Conservation (phyloP, 225 moss, liverwort and hornwort genomes). For the Asterella californica region DNA sequence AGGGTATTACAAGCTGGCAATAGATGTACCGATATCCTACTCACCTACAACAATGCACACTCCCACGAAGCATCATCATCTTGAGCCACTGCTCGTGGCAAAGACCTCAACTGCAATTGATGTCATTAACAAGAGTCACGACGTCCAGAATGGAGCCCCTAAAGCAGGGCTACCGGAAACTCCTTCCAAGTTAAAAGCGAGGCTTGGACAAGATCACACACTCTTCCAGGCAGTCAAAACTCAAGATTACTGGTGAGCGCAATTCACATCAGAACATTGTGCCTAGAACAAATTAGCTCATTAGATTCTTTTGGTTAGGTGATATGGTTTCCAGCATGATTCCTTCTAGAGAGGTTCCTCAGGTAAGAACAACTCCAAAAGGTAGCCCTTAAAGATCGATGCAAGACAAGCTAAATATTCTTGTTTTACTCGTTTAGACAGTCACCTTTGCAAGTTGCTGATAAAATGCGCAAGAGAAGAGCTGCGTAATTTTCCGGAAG, state of each 20-base stretch:
- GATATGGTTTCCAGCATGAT: too few species aligned
- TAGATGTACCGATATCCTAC: conserved; percentile 47
- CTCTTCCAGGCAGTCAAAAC: conserved; percentile 80
- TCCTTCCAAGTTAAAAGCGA: conserved; percentile 52
- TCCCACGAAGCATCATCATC: conserved; percentile 52
- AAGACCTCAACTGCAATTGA: conserved; percentile 65
- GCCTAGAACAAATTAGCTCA: not conserved
- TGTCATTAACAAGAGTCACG: conserved; percentile 52
- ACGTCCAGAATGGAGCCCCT: conserved; percentile 50
- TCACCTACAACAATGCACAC: conserved; percentile 56
- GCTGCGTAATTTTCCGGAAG: too few species aligned
- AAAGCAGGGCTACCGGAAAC: conserved; percentile 52
- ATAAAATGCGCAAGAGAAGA: too few species aligned
- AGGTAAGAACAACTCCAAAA: not conserved
- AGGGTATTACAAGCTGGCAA: conserved; percentile 55
- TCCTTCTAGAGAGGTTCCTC: not conserved
- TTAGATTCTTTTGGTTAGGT: not conserved
- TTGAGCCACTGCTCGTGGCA: conserved; percentile 50
- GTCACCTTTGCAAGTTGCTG: too few species aligned
- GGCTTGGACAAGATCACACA: conserved; percentile 90
- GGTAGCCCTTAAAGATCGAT: not conserved
- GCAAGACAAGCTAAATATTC: not conserved
- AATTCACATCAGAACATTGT: not conserved
- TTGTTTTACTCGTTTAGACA: too few species aligned
- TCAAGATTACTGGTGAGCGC: conserved; percentile 77